Evolutionary conservation across 257 asterid species (phyloP), one percentile per base, ranked within the genome.

Genomic region (Rhazya stricta): DNA sequence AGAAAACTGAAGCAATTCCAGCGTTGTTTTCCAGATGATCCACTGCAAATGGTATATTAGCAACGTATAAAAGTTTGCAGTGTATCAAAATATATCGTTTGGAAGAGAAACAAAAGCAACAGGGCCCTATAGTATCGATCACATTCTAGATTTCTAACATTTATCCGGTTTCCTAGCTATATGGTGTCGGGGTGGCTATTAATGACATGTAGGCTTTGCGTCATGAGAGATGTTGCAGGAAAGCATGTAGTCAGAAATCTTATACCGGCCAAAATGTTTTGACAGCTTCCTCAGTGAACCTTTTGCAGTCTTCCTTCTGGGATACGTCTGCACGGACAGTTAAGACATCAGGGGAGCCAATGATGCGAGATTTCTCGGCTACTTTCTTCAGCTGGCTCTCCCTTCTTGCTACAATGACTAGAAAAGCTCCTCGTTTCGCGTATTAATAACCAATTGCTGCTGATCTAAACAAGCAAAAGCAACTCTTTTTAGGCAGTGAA

Each of bases 21-120:
- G 87, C n/a, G 87, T 87, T 87, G 60, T 86, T 87, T 9, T 83
- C 87, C 58, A 87, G 82, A 85, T 86, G 92, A 83, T 87, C 92
- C 92, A 90, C 96, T 87, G 81, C 78, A 74, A 69, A 80, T 43
- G 60, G 21, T 41, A 15, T 73, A 53, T 61, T 12, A 61, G 9
- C 42, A 61, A 51, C 5, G 23, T 8, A 16, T 5, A 51, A 16
- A 25, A 16, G 25, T 51, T 19, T 8, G n/a, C 57, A 51, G 57
- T 46, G 19, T 19, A 39, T n/a, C n/a, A n/a, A n/a, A n/a, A n/a
- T n/a, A n/a, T n/a, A n/a, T n/a, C n/a, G n/a, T n/a, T n/a, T n/a
- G 43, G 43, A 39, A 9, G 7, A 39, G 43, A 39, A 39, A 13
- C 11, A 48, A 29, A 2, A 11, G 39, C 21, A 57, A 25, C 18